Evolutionary conservation across 805 yeast species (phyloP).

Genomic region (Starmerella lactis-condensi): DNA sequence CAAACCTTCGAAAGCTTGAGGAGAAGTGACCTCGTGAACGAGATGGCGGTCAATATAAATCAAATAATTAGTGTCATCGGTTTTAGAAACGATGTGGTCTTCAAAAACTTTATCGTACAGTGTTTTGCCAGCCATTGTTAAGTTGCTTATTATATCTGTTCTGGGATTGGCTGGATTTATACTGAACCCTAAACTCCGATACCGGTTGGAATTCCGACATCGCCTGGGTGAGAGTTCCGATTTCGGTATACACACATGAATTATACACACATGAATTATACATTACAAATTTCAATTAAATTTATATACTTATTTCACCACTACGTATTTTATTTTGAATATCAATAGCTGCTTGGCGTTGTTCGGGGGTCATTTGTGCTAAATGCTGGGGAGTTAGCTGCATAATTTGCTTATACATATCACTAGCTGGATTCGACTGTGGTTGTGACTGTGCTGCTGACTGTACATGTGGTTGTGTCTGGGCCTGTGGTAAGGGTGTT

Average conservation of each 20-base stretch:
- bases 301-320: slow-evolving; percentile 12
- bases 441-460: neutral
- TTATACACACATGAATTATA: too few species aligned
- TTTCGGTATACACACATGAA: too few species aligned
- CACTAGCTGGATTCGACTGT: neutral
- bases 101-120: slow-evolving; percentile 91
- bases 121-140: slow-evolving; percentile 30
- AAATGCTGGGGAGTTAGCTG: slow-evolving; percentile 36
- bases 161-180: too few species aligned
- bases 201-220: too few species aligned
- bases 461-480: neutral
- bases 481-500: neutral
- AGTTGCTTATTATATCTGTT: neutral
- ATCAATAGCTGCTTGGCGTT: slow-evolving; percentile 25
- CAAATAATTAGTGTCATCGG: slow-evolving; percentile 69
- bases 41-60: slow-evolving; percentile 91
- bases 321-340: slow-evolving; percentile 17
- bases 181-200: too few species aligned
- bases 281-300: too few species aligned
- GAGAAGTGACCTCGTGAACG: slow-evolving; percentile 97
- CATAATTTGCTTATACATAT: slow-evolving; percentile 27
- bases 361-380: slow-evolving; percentile 32
- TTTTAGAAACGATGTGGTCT: slow-evolving; percentile 82
- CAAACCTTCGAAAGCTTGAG: slow-evolving; percentile 96
- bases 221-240: too few species aligned